phyloP scores from a whole-genome alignment of 495 filamentous ascomycete species.

The Hypoxylon intermedium region DNA sequence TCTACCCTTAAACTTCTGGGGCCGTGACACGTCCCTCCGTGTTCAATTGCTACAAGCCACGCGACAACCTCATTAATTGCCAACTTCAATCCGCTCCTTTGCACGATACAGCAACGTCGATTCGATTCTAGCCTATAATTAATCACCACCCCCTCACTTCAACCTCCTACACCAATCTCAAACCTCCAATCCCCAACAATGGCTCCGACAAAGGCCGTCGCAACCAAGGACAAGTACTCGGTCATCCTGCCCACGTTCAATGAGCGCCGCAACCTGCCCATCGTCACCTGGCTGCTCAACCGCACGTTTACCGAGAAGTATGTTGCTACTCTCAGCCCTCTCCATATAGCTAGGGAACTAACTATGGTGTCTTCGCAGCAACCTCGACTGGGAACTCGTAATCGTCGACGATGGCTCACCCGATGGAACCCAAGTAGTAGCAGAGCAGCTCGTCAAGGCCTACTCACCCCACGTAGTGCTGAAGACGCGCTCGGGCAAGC shows the following conservation, averaged over 20 bases:
- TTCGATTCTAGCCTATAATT: slow-evolving; percentile 18
- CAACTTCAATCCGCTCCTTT: slow-evolving; percentile 43
- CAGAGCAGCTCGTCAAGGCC: slow-evolving; percentile 83
- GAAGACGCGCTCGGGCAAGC: slow-evolving; percentile 87
- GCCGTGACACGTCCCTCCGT: slow-evolving; percentile 29
- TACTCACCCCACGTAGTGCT: slow-evolving; percentile 82
- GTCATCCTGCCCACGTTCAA: slow-evolving; percentile 98
- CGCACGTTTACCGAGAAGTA: slow-evolving; percentile 87
- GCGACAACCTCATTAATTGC: slow-evolving; percentile 24
- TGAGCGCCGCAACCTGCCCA: slow-evolving; percentile 94
- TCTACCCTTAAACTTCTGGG: no score
- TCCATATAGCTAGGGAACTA: slow-evolving; percentile 6
- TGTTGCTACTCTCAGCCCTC: slow-evolving; percentile 11
- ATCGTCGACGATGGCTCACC: slow-evolving; percentile 98
- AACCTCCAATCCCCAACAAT: slow-evolving; percentile 30
- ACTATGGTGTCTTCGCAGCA: slow-evolving; percentile 55
- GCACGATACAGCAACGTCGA: background rate
- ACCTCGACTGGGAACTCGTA: slow-evolving; percentile 96
- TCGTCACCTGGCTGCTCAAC: slow-evolving; percentile 92
- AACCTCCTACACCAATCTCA: background rate
- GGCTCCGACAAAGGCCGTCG: slow-evolving; percentile 46
- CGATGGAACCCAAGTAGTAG: slow-evolving; percentile 90
- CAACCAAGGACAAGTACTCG: slow-evolving; percentile 79
- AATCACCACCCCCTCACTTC: slow-evolving; percentile 3
- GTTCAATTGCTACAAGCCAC: slow-evolving; percentile 38